Percentiles rank a stretch among this genome's conserved stretches.
Conservation (phyloP, 1,284 basidiomycete genomes). For the Wolfiporia cocos region DNA sequence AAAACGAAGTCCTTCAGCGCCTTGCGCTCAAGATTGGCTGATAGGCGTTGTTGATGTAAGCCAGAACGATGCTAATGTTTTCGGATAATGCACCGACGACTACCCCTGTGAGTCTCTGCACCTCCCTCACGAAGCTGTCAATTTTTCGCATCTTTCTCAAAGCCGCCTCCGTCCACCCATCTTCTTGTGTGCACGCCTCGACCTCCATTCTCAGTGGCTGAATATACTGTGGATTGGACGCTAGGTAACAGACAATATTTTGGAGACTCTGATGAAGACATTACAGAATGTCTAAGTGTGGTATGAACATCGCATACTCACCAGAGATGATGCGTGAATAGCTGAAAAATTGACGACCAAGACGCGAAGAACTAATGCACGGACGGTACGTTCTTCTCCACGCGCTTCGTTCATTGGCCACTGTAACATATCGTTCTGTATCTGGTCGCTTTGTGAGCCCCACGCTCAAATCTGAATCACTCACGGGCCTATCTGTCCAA, state of each 20-base stretch:
- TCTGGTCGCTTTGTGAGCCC: background rate
- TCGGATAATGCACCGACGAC: slow-evolving; percentile 13
- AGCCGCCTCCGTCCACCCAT: slow-evolving; percentile 19
- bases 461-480: slow-evolving; percentile 7
- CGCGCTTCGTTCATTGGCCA: slow-evolving; percentile 38
- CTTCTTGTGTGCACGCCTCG: slow-evolving; percentile 12
- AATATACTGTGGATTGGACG: slow-evolving; percentile 16
- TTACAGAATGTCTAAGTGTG: background rate
- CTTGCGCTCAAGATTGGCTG: slow-evolving; percentile 18
- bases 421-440: slow-evolving; percentile 37
- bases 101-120: slow-evolving; percentile 6
- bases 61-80: background rate
- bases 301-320: slow-evolving; percentile 14
- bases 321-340: slow-evolving; percentile 34
- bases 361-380: slow-evolving; percentile 31
- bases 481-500: slow-evolving; percentile 29
- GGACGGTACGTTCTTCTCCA: slow-evolving; percentile 25
- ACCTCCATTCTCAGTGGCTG: slow-evolving; percentile 19
- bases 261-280: slow-evolving; percentile 11
- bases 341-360: slow-evolving; percentile 39
- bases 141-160: slow-evolving; percentile 19
- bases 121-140: slow-evolving; percentile 23
- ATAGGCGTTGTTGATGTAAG: background rate
- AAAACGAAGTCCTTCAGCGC: slow-evolving; percentile 33
- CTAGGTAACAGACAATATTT: slow-evolving; percentile 19